Evolutionary conservation across 495 filamentous ascomycete species (phyloP).

Genomic region (Talaromyces trachyspermus): DNA sequence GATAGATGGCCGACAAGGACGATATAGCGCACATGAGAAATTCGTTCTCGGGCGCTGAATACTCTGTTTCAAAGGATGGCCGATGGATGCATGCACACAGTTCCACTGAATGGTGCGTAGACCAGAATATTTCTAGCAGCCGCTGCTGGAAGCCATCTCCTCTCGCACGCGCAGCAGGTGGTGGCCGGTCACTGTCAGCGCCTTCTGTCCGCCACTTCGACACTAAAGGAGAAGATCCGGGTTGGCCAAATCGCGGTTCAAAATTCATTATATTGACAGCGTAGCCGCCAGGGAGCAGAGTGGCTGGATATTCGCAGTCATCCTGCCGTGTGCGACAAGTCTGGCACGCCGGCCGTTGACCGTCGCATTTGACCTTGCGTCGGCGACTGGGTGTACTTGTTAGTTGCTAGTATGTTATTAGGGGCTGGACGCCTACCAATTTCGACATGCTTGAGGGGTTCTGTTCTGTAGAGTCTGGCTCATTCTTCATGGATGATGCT

Average conservation of each 20-base stretch:
- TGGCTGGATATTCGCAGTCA: slow-evolving; percentile 1
- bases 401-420: not conserved
- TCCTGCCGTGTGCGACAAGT: not conserved
- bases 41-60: not conserved
- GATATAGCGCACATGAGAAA: not conserved
- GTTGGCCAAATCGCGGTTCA: not conserved
- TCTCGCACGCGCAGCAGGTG: not conserved
- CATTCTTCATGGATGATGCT: not conserved
- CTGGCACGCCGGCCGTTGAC: not conserved
- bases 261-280: not conserved
- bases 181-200: not conserved
- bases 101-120: not conserved
- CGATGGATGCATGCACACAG: not conserved
- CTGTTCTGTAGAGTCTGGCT: not conserved
- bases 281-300: not conserved
- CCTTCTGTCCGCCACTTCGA: not conserved
- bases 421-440: not conserved
- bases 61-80: slow-evolving; percentile 1
- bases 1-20: not conserved
- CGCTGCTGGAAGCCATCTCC: not conserved
- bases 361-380: not conserved
- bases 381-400: not conserved
- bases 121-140: not conserved
- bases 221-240: not conserved
- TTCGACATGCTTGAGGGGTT: slow-evolving; percentile 2